Base-by-base conservation (phyloP, 2,329 filamentous ascomycete genomes). In the Dactylellina leptospora region DNA sequence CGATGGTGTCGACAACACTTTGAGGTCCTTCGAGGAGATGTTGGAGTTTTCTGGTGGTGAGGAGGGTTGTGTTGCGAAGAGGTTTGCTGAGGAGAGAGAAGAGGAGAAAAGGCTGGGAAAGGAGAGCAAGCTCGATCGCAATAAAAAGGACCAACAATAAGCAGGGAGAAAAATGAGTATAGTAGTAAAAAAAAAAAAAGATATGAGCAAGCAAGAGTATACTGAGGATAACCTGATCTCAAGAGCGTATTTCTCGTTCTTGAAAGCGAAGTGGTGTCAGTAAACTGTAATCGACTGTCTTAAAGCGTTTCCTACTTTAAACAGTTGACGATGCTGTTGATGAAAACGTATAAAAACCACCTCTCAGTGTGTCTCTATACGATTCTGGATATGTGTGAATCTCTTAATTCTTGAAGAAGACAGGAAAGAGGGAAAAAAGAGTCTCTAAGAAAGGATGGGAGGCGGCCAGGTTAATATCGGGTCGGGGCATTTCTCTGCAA, bases 281-380 rank as follows among this genome's bases (percentile, higher is more conserved):
- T 54, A 42, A 45, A 64, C 59, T 63, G 42, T 55, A 38, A 60
- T 72, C 68, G 45, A 72, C 68, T 73, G 66, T 73, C 68, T 71
- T 74, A 60, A 71, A 61, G 72, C 48, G 70, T 70, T 48, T 71
- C 74, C 69, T 64, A 60, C 61, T 68, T 54, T 62, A 60, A 66
- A 56, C 51, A 73, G 61, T 63, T 50, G 73, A 72, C 48, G 72
- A 73, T 72, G 74, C 69, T 74, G 70, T 74, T 45, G 30, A 60
- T n/a, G 36, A n/a, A 66, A 66, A 64, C 50, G 33, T 56, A 54
- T 62, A 55, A 44, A 55, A 56, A 70, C 36, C 64, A 70, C 56
- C 66, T 28, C 45, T 71, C 66, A 62, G 58, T 59, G 36, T 71
- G 66, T 55, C 59, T 51, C 51, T 51, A 62, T 58, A 71, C 36